Percentiles rank a stretch among this genome's conserved stretches.
These are phyloP conservation scores for Fomitopsis schrenkii DNA, from an alignment of 1,284 basidiomycete species.

Conservation along the genomic window DNA sequence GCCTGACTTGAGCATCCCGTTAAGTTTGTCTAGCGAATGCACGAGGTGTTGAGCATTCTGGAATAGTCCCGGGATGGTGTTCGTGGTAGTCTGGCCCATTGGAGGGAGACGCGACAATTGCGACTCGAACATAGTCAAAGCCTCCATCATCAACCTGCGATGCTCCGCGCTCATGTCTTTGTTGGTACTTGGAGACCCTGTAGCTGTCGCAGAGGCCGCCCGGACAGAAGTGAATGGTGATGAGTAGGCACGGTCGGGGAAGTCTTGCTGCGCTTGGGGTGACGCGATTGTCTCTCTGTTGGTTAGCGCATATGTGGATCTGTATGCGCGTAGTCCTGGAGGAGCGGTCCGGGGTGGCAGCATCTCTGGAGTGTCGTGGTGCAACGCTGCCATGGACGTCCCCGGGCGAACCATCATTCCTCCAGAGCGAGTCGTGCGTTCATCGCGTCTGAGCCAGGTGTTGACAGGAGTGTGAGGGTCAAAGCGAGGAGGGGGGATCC, in stretches of 20 bases:
- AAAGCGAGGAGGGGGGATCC: slow-evolving; percentile 12
- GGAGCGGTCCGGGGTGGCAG: slow-evolving; percentile 32
- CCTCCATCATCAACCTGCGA: slow-evolving; percentile 60
- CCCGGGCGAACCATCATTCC: slow-evolving; percentile 32
- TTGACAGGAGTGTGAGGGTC: slow-evolving; percentile 23
- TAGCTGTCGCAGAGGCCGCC: slow-evolving; percentile 8
- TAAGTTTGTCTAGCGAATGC: slow-evolving; percentile 57
- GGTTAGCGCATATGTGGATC: slow-evolving; percentile 23
- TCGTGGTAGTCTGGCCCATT: slow-evolving; percentile 36
- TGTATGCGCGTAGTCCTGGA: slow-evolving; percentile 30
- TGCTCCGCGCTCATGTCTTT: slow-evolving; percentile 46
- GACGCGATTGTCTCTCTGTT: slow-evolving; percentile 16
- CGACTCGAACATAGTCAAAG: slow-evolving; percentile 64
- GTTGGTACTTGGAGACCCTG: slow-evolving; percentile 3
- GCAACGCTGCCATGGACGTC: slow-evolving; percentile 48
- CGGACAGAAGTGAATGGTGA: slow-evolving; percentile 21
- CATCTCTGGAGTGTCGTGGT: slow-evolving; percentile 23
- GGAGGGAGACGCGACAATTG: slow-evolving; percentile 49
- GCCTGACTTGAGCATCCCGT: slow-evolving; percentile 50
- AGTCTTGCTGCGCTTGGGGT: slow-evolving; percentile 1
- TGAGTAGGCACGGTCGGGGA: slow-evolving; percentile 18
- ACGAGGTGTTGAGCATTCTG: slow-evolving; percentile 62
- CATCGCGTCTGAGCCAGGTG: slow-evolving; percentile 7
- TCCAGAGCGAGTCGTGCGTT: slow-evolving; percentile 17
- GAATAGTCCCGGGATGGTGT: slow-evolving; percentile 48